These are phyloP conservation scores for Auriscalpium vulgare DNA, from an alignment of 768 basidiomycete genomes.

Conservation along the genomic window DNA sequence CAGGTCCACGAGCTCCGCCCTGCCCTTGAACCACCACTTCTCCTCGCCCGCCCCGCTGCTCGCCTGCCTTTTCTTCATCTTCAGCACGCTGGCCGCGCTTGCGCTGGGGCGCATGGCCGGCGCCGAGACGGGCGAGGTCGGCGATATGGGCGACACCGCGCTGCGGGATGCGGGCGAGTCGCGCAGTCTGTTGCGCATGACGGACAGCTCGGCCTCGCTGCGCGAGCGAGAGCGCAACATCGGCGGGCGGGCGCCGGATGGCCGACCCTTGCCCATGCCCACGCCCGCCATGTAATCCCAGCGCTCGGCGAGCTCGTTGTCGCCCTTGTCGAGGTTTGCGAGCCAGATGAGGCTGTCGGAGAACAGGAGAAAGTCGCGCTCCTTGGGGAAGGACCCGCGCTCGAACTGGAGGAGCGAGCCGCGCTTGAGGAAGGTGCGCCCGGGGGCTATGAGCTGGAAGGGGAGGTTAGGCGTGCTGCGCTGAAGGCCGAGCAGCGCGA, in stretches of 20 bases:
- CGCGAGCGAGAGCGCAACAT: slow-evolving; percentile 45
- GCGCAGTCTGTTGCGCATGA: slow-evolving; percentile 12
- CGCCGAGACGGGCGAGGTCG: neutral
- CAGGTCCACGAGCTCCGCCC: slow-evolving; percentile 61
- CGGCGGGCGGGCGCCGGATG: slow-evolving; percentile 17
- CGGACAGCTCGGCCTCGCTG: slow-evolving; percentile 50
- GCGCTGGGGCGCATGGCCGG: neutral
- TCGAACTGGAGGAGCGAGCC: slow-evolving; percentile 54
- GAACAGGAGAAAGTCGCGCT: slow-evolving; percentile 73
- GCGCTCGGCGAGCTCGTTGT: slow-evolving; percentile 14
- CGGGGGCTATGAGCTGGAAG: slow-evolving; percentile 71
- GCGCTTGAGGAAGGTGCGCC: slow-evolving; percentile 69
- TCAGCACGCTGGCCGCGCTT: slow-evolving; percentile 17
- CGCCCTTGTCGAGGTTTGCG: slow-evolving; percentile 32
- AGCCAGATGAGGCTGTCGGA: slow-evolving; percentile 80
- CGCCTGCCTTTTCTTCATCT: slow-evolving; percentile 22
- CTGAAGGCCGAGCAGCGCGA: slow-evolving; percentile 71
- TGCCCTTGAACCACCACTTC: slow-evolving; percentile 67
- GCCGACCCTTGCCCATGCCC: slow-evolving; percentile 1
- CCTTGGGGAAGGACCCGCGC: slow-evolving; percentile 39
- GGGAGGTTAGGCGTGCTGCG: slow-evolving; percentile 69
- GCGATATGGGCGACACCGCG: neutral
- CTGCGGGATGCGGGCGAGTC: neutral
- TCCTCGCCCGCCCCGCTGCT: slow-evolving; percentile 42
- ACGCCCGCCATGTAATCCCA: slow-evolving; percentile 14